These are phyloP conservation scores for Rubia yunnanensis DNA, from an alignment of 257 asterid genomes.

Conservation along the genomic window DNA sequence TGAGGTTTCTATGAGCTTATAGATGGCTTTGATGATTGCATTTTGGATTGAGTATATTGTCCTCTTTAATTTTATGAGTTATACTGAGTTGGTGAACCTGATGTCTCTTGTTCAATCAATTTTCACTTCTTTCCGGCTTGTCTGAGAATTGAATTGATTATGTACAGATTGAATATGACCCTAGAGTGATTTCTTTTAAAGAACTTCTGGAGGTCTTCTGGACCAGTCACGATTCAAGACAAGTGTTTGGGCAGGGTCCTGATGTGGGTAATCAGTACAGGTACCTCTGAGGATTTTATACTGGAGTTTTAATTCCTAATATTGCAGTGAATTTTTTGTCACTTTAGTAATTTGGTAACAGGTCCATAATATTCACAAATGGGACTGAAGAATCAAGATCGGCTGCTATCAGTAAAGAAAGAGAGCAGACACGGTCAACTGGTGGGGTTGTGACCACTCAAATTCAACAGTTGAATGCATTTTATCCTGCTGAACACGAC, in stretches of 20 bases:
- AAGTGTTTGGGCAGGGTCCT: slow-evolving; percentile 98
- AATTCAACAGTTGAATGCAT: slow-evolving; percentile 58
- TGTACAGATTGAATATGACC: slow-evolving; percentile 81
- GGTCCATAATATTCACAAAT: slow-evolving; percentile 82
- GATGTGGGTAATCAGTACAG: slow-evolving; percentile 95
- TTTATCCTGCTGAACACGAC: slow-evolving; percentile 84
- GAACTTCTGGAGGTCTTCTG: slow-evolving; percentile 88
- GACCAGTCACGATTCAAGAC: slow-evolving; percentile 88
- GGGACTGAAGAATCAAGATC: slow-evolving; percentile 82
- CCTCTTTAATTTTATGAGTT: neutral
- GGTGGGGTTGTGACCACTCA: slow-evolving; percentile 78
- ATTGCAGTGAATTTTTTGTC: neutral
- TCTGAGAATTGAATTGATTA: slow-evolving; percentile 4
- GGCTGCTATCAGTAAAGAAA: slow-evolving; percentile 88
- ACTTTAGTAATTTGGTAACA: slow-evolving; percentile 19
- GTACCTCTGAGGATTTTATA: slow-evolving; percentile 27
- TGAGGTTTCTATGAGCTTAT: neutral
- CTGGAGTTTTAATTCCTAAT: slow-evolving; percentile 1
- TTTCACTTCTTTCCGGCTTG: neutral
- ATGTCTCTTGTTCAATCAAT: neutral
- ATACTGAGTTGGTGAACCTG: neutral
- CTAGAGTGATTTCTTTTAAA: slow-evolving; percentile 45
- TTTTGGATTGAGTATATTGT: neutral
- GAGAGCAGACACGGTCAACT: slow-evolving; percentile 83
- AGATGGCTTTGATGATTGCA: neutral